These are phyloP conservation scores for Persicaria maculosa DNA, from an alignment of 148 eudicot species.

Conservation along the genomic window DNA sequence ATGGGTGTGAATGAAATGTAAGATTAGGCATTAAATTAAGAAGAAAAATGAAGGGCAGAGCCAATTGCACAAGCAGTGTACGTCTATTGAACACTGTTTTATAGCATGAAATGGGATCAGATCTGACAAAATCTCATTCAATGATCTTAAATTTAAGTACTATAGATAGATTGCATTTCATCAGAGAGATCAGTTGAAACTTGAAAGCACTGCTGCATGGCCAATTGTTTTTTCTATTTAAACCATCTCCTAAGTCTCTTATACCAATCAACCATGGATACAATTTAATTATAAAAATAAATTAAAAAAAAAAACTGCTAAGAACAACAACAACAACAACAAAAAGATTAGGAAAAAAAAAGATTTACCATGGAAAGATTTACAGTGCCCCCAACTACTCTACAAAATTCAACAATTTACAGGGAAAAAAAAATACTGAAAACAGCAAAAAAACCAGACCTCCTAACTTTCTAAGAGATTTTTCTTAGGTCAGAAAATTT, in stretches of 20 bases:
- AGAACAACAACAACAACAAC: background rate
- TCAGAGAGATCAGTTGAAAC: slow-evolving; percentile 1
- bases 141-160: slow-evolving; percentile 8
- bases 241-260: background rate
- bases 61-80: background rate
- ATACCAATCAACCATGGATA: slow-evolving; percentile 7
- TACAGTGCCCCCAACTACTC: slow-evolving; percentile 12
- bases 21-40: background rate
- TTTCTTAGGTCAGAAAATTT: no score
- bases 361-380: background rate
- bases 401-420: slow-evolving; percentile 10
- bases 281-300: background rate
- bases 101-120: slow-evolving; percentile 4
- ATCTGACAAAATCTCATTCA: slow-evolving; percentile 4
- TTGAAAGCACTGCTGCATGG: slow-evolving; percentile 6
- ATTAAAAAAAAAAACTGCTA: background rate
- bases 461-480: background rate
- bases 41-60: no score
- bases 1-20: background rate
- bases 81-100: background rate
- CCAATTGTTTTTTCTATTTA: slow-evolving; percentile 2
- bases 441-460: background rate
- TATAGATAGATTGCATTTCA: background rate
- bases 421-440: background rate
- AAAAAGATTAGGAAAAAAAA: background rate